Evolutionary conservation across 805 yeast species (phyloP), one percentile per base, ranked within the genome.

Genomic region (Kazachstania psychrophila): DNA sequence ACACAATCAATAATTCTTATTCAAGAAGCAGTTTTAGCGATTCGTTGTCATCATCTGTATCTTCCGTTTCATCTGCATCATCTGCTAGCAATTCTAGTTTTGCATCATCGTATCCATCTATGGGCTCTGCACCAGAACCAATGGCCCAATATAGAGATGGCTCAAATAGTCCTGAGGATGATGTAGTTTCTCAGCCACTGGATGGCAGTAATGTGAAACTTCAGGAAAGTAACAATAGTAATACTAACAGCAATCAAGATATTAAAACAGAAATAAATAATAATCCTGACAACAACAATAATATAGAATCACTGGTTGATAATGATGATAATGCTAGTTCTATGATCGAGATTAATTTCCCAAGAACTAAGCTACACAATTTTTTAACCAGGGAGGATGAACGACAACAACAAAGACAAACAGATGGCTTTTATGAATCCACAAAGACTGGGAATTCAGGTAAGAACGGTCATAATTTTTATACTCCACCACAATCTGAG

Each of bases 301-400:
- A 18, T 14, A 28, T 28, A 22, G 26, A 34, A 22, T 28, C 28
- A 3, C 20, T 19, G 13, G 41, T 36, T 7, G 43, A 40, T 2
- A 39, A 29, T 22, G 43, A 31, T 3, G 52, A 44, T 23, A 42
- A 36, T 18, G 44, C 37, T 11, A 38, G 37, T 18, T 44, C 47
- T 24, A 49, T 53, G 6, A 45, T 54, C 7, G 58, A 47, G 7
- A 36, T 54, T 13, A 43, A 52, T 37, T 54, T 54, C 34, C 28
- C 49, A 20, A 31, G 41, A 23, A 15, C 40, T 44, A 45, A 18
- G 29, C 29, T 16, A 22, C 40, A 27, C 11, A 28, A 22, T 8
- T 13, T 23, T 9, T 10, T 10, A n/a, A 26, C 17, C 17, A 23
- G 18, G 13, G 33, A 32, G 8, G n/a, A 18, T 17, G 14, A 24